Evolutionary conservation across 257 asterid species (phyloP).

Genomic region (Haberlea rhodopensis): DNA sequence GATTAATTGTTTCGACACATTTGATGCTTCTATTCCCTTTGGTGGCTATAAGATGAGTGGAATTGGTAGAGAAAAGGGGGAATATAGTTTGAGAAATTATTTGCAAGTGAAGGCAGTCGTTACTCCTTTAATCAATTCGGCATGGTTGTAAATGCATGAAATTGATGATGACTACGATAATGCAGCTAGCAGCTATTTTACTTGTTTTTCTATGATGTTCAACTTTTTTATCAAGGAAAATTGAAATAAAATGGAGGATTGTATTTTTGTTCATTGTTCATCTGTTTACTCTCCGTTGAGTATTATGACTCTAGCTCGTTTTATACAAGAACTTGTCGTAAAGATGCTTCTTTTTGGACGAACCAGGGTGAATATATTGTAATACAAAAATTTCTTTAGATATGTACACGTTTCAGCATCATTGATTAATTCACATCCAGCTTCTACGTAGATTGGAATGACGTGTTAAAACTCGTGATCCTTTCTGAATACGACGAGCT

Average conservation of each 20-base stretch:
- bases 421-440: too few species aligned
- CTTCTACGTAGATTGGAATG: constrained; percentile 19
- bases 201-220: constrained; percentile 10
- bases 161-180: constrained; percentile 34
- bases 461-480: constrained; percentile 30
- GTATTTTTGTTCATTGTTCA: neutral
- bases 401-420: neutral
- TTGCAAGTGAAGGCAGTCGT: constrained; percentile 93
- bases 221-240: neutral
- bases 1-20: constrained; percentile 76
- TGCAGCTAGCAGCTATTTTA: constrained; percentile 23
- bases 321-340: neutral
- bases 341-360: too few species aligned
- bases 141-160: constrained; percentile 56
- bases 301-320: neutral
- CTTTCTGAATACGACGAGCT: constrained; percentile 47
- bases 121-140: constrained; percentile 72
- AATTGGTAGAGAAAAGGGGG: constrained; percentile 89
- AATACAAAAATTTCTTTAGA: too few species aligned
- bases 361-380: neutral
- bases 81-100: constrained; percentile 83
- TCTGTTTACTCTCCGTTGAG: neutral
- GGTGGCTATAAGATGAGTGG: constrained; percentile 99
- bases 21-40: constrained; percentile 90
- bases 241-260: constrained; percentile 1